These are phyloP conservation scores for Mucor plumbeus DNA, from an alignment of 371 early-diverging fungal genomes.

Conservation along the genomic window DNA sequence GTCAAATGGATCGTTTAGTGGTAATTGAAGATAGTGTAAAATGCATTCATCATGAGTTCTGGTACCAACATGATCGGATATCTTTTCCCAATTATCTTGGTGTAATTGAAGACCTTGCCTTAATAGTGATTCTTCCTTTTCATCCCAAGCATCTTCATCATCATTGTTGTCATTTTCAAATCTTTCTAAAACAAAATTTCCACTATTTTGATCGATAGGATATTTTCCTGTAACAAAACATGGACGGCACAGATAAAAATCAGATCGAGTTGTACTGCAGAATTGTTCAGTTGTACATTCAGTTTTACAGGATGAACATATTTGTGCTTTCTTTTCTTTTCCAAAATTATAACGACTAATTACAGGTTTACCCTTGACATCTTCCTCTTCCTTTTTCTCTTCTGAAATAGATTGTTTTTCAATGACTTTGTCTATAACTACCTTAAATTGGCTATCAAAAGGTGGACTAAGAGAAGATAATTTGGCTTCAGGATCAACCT, in stretches of 20 bases:
- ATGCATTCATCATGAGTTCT: constrained; percentile 54
- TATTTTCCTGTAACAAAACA: constrained; percentile 46
- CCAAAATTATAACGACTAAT: not conserved
- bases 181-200: constrained; percentile 19
- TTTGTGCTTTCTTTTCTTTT: constrained; percentile 17
- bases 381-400: not conserved
- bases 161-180: constrained; percentile 3
- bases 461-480: constrained; percentile 87
- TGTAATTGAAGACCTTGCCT: constrained; percentile 40
- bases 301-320: constrained; percentile 19
- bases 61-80: constrained; percentile 47
- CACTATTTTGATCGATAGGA: constrained; percentile 49
- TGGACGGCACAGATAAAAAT: constrained; percentile 25
- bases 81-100: constrained; percentile 46
- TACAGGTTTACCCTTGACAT: not conserved
- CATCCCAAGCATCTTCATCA: constrained; percentile 40
- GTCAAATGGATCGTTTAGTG: constrained; percentile 74
- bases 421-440: constrained; percentile 26
- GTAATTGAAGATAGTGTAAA: constrained; percentile 44
- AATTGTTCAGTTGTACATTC: constrained; percentile 18
- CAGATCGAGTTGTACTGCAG: constrained; percentile 11
- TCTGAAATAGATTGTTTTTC: not conserved
- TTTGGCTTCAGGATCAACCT: constrained; percentile 89
- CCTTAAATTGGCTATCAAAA: constrained; percentile 90
- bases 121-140: constrained; percentile 40